Base-by-base conservation (phyloP, 2,329 filamentous ascomycete species). In the Exophiala xenobiotica region DNA sequence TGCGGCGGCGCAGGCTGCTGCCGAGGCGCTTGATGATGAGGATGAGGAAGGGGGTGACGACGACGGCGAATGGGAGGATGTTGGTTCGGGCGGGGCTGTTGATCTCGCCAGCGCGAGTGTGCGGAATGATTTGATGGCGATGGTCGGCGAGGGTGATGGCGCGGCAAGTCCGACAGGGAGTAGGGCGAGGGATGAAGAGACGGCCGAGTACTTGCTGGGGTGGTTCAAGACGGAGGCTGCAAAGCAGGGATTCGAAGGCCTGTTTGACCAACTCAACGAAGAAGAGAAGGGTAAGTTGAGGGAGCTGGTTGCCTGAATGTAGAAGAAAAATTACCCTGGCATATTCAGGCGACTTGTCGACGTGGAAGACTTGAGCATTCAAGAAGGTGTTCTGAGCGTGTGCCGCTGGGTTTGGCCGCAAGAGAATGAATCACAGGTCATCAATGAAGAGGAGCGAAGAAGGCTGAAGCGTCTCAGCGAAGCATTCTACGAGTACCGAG, bases 61-160 rank as follows among this genome's bases (percentile, higher is more conserved):
- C 7, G 88, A 90, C 51, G 89, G 88, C 51, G 87, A 87, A 22
- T 96, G 92, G 88, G 92, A 97, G 69, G 92, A 96, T 63, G 82
- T 95, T 38, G 81, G 84, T 1, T 82, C 87, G 54, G 81, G 81
- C 2, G 58, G 57, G 2, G 56, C 54, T 1, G 72, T 95, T 9
- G 90, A 95, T 67, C 79, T 96, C n/a, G 83, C 82, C 35, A 74
- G 86, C 9, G 84, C 79, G 2, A 71, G 78, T 20, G 85, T 81
- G 33, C 87, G 87, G 68, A 76, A 80, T 16, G 88, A 95, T 54
- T 78, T 96, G 38, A 95, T 96, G 88, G 81, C 83, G 1, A 90
- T 62, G 23, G 49, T 50, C 7, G 54, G 52, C 8, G 54, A 58
- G 14, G 81, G 63, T 38, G 76, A 73, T 1, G 74, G 76, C 2